Percentiles rank a stretch among this genome's conserved stretches.
Evolutionary conservation across 176 grass and related monocot species (phyloP).

Genomic region (Phoenix roebelenii): DNA sequence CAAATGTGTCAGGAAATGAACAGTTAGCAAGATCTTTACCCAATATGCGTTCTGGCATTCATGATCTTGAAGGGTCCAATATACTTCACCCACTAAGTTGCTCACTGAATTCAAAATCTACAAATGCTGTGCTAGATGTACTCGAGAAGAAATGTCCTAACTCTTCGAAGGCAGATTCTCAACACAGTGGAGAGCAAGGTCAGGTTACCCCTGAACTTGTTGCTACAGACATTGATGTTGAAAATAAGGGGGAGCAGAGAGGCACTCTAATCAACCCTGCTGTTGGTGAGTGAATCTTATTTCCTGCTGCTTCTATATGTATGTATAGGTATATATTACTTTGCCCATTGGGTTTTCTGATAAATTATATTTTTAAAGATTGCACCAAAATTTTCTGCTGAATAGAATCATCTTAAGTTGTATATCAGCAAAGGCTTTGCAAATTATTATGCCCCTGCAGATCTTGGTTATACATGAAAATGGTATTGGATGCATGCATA

Average conservation of each 20-base stretch:
- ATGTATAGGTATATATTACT: too few relatives aligned
- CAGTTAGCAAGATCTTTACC: constrained; percentile 56
- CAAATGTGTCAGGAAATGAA: constrained; percentile 23
- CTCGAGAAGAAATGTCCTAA: constrained; percentile 24
- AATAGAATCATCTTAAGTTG: neutral
- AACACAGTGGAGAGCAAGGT: constrained; percentile 29
- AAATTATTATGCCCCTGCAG: neutral
- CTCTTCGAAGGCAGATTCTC: constrained; percentile 31
- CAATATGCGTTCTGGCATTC: constrained; percentile 46
- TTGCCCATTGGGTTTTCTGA: too few relatives aligned
- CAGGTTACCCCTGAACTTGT: constrained; percentile 18
- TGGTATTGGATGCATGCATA: too few relatives aligned
- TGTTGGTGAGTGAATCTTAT: constrained; percentile 43
- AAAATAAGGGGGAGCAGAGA: constrained; percentile 29
- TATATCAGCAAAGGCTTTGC: neutral
- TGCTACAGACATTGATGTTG: constrained; percentile 19
- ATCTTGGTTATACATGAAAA: too few relatives aligned
- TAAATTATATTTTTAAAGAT: too few relatives aligned
- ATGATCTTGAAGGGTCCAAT: constrained; percentile 56
- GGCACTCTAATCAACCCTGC: constrained; percentile 35
- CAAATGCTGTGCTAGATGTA: constrained; percentile 27
- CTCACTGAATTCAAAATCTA: constrained; percentile 36
- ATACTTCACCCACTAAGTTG: constrained; percentile 43
- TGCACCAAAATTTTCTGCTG: neutral
- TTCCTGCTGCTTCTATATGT: too few relatives aligned